Percentiles rank a stretch among this genome's conserved stretches.
phyloP scores from a whole-genome alignment of 306 rosid species.

The Castanospermum australe region DNA sequence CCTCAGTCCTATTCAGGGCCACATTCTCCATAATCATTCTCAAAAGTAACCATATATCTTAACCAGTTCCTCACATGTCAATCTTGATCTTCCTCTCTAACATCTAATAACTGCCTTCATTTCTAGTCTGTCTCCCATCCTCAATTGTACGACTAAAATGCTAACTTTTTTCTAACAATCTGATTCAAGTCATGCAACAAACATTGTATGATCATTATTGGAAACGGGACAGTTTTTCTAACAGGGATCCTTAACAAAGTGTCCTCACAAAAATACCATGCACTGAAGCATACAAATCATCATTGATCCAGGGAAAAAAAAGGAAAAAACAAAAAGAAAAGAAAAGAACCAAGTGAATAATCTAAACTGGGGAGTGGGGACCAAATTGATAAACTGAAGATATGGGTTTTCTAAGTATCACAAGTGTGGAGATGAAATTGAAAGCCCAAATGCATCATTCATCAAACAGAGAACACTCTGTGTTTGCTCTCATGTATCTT shows the following conservation, averaged over 20 bases:
- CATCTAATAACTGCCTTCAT: not conserved
- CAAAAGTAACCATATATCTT: not conserved
- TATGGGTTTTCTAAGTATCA: not conserved
- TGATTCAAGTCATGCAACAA: not conserved
- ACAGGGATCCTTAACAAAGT: not conserved
- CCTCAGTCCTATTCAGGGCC: not conserved
- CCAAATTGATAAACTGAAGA: not conserved
- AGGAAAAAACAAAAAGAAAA: not conserved
- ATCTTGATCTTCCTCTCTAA: not conserved
- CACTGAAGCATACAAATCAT: not conserved
- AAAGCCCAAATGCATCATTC: not conserved
- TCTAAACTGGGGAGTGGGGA: not conserved
- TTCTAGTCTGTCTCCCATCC: not conserved
- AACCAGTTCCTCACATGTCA: no score
- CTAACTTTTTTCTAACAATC: not conserved
- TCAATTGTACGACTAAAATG: not conserved
- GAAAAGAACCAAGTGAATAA: not conserved
- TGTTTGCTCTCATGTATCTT: not conserved
- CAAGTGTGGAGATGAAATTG: not conserved
- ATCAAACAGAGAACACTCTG: constrained; percentile 1
- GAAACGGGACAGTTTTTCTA: constrained; percentile 2
- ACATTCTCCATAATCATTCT: not conserved
- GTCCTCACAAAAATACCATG: not conserved
- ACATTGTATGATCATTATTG: not conserved
- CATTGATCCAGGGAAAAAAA: constrained; percentile 7